phyloP scores from a whole-genome alignment of 106 monocot genomes.

The Allium fistulosum region DNA sequence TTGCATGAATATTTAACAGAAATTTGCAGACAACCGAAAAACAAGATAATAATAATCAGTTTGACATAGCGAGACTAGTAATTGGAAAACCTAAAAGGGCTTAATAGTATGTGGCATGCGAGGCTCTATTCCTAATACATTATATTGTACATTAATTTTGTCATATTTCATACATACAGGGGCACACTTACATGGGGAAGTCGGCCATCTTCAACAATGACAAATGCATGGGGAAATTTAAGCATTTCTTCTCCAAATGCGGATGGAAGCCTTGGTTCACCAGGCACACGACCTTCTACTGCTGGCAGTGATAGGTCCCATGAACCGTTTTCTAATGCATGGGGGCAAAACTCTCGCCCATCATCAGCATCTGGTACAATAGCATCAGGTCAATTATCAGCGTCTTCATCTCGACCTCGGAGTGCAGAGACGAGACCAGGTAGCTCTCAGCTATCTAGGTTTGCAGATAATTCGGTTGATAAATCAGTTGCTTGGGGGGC shows the following conservation, averaged over 20 bases:
- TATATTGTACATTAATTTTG: no score
- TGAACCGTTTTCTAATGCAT: conserved; percentile 37
- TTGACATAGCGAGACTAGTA: no score
- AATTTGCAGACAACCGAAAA: no score
- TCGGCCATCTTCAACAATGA: conserved; percentile 30
- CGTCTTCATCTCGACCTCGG: conserved; percentile 53
- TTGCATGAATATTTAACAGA: no score
- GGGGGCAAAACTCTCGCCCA: conserved; percentile 60
- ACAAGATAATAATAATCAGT: no score
- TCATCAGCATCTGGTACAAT: conserved; percentile 69
- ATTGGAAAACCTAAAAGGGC: no score
- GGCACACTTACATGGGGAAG: conserved; percentile 95
- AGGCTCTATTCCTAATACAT: no score
- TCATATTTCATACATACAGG: conserved; percentile 18
- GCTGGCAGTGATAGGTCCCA: conserved; percentile 64
- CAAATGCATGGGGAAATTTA: conserved; percentile 69
- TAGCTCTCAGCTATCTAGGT: conserved; percentile 76
- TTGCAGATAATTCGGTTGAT: conserved; percentile 55
- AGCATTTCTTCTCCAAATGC: conserved; percentile 44
- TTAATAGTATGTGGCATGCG: no score
- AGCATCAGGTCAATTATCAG: conserved; percentile 32
- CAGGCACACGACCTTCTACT: conserved; percentile 74
- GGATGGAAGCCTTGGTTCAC: conserved; percentile 54
- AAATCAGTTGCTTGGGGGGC: conserved; percentile 30
- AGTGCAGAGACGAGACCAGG: conserved; percentile 92